Percentiles rank a stretch among this genome's conserved stretches.
Conservation (phyloP, 2,329 filamentous ascomycete species). For the Nannizziopsis barbatae region DNA sequence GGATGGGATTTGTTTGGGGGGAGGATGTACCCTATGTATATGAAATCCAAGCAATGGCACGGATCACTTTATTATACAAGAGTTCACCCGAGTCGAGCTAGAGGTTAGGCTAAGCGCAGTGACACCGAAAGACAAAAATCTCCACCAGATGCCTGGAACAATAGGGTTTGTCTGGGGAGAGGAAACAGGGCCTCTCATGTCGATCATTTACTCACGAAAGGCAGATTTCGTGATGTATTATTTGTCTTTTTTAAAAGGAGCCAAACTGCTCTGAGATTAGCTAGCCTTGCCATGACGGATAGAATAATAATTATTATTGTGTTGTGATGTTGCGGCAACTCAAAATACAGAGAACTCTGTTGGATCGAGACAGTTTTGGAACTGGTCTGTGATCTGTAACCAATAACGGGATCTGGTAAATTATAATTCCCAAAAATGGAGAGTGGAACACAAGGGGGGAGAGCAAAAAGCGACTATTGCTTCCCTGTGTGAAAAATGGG, state of each 20-base stretch:
- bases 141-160: conserved; percentile 10
- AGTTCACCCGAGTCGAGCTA: conserved; percentile 4
- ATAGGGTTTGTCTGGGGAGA: conserved; percentile 10
- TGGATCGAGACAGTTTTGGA: conserved; percentile 9
- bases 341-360: conserved; percentile 5
- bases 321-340: conserved; percentile 6
- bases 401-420: conserved; percentile 6
- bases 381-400: conserved; percentile 6
- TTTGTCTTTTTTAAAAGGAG: conserved; percentile 3
- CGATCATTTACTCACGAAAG: conserved; percentile 10
- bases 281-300: conserved; percentile 2
- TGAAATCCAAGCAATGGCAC: conserved; percentile 8
- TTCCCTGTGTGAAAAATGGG: no score
- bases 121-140: conserved; percentile 7
- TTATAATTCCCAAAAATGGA: conserved; percentile 9
- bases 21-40: conserved; percentile 9
- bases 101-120: conserved; percentile 7
- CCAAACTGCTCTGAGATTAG: conserved; percentile 8
- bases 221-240: not conserved
- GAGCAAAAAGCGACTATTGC: not conserved
- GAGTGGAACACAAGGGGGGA: conserved; percentile 7
- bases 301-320: conserved; percentile 1
- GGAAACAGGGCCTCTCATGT: conserved; percentile 10
- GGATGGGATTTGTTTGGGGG: not conserved
- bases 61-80: conserved; percentile 6